Conservation (phyloP, 495 filamentous ascomycete genomes). For the Neurospora cerealis region DNA sequence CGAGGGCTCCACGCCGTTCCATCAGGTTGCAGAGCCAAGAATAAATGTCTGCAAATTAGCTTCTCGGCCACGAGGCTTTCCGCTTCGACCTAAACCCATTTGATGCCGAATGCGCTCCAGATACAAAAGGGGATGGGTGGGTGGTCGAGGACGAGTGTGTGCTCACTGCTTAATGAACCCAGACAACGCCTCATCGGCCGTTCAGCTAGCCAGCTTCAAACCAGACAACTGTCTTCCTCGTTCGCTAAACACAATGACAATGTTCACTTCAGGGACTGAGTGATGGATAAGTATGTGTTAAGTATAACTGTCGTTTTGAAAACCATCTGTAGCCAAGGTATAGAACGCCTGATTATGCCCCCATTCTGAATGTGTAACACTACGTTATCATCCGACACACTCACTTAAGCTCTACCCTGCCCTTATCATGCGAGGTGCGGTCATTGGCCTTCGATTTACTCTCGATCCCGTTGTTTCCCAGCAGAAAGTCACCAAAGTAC, state of each 20-base stretch:
- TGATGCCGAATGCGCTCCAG: not conserved
- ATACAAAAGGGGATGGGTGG: not conserved
- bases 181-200: not conserved
- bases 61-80: not conserved
- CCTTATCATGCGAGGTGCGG: not conserved
- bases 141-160: not conserved
- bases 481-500: constrained; percentile 68
- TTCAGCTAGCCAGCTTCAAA: not conserved
- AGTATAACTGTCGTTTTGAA: not conserved
- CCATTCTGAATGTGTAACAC: constrained; percentile 4
- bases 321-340: not conserved
- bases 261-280: not conserved
- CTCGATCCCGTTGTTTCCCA: constrained; percentile 53
- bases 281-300: not conserved
- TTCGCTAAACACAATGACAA: not conserved
- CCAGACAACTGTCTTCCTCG: not conserved
- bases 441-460: constrained; percentile 10
- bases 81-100: not conserved
- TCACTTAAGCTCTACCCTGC: constrained; percentile 3
- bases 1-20: not conserved
- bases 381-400: constrained; percentile 10
- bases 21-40: not conserved
- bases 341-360: not conserved
- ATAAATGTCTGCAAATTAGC: not conserved
- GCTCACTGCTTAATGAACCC: not conserved